phyloP scores from a whole-genome alignment of 192 early-diverging fungal genomes.

The Piromyces finnis region DNA sequence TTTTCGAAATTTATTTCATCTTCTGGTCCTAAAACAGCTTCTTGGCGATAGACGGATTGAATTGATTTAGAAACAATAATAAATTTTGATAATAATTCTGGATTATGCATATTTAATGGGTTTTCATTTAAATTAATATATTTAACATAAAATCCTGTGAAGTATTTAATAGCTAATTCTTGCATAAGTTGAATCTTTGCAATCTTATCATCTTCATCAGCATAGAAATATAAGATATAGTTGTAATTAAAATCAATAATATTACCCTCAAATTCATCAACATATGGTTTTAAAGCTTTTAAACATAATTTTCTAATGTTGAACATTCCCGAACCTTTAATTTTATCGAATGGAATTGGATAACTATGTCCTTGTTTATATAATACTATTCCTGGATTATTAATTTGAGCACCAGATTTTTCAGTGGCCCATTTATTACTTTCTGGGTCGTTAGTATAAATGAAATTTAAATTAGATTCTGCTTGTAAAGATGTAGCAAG shows the following conservation, averaged over 20 bases:
- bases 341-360: neutral
- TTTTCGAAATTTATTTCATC: neutral
- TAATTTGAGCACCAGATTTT: neutral
- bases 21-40: neutral
- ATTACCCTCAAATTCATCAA: neutral
- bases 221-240: neutral
- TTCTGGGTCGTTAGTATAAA: neutral
- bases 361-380: neutral
- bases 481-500: neutral
- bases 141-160: neutral
- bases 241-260: neutral
- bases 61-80: neutral
- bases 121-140: neutral
- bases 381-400: neutral
- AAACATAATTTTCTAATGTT: neutral
- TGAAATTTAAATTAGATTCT: neutral
- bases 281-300: neutral
- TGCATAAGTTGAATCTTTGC: neutral
- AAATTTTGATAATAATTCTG: neutral
- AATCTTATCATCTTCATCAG: neutral
- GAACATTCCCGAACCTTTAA: neutral
- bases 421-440: neutral
- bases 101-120: neutral
- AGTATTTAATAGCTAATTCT: neutral
- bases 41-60: neutral